phyloP scores from a whole-genome alignment of 176 grass and related monocot species.

The Olyra latifolia region DNA sequence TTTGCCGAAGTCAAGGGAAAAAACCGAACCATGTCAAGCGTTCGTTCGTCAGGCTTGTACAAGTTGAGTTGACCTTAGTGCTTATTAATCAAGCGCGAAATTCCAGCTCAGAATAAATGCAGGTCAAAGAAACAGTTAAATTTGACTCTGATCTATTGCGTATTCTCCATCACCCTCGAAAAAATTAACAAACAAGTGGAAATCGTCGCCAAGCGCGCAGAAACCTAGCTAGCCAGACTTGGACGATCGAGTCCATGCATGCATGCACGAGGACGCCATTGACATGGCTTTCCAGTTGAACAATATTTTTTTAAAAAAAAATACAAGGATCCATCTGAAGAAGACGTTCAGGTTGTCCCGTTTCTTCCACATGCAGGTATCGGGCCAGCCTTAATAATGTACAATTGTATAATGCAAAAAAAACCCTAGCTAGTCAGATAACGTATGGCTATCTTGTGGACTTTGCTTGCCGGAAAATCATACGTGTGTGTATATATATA shows the following conservation, averaged over 20 bases:
- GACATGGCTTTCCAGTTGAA: not conserved
- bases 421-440: not conserved
- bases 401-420: slow-evolving; percentile 14
- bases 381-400: slow-evolving; percentile 27
- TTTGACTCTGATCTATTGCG: slow-evolving; percentile 37
- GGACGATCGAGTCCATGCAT: slow-evolving; percentile 15
- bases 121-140: slow-evolving; percentile 36
- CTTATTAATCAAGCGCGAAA: slow-evolving; percentile 17
- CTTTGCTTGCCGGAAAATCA: slow-evolving; percentile 22
- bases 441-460: not conserved
- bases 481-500: slow-evolving; percentile 30
- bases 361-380: slow-evolving; percentile 5
- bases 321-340: not conserved
- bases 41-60: slow-evolving; percentile 1
- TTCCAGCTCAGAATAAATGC: slow-evolving; percentile 24
- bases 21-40: not conserved
- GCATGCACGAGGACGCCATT: slow-evolving; percentile 36
- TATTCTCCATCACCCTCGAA: slow-evolving; percentile 31
- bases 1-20: slow-evolving; percentile 28
- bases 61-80: slow-evolving; percentile 29
- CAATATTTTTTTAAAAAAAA: not conserved
- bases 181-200: slow-evolving; percentile 23
- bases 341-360: not conserved
- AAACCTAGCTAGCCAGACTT: not conserved
- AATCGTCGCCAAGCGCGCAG: not conserved